Conservation (phyloP, 371 early-diverging fungal genomes). For the Mortierella sp. region DNA sequence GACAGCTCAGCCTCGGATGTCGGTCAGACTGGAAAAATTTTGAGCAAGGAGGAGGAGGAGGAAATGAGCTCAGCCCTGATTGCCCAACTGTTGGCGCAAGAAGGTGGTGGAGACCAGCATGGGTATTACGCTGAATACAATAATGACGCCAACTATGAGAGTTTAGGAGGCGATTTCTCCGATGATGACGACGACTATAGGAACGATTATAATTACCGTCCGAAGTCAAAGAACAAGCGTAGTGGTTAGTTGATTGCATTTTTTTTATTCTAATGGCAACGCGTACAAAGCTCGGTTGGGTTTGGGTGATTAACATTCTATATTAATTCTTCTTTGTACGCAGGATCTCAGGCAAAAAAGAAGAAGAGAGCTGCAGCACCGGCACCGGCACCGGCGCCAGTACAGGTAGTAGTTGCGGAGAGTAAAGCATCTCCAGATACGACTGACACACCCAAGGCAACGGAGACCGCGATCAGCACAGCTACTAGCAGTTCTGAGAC, state of each 20-base stretch:
- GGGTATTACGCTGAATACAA: conserved; percentile 75
- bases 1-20: conserved; percentile 12
- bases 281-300: too few species aligned
- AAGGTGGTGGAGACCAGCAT: conserved; percentile 59
- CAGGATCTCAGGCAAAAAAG: neutral
- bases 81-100: conserved; percentile 81
- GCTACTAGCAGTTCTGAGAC: conserved; percentile 7
- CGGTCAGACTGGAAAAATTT: conserved; percentile 13
- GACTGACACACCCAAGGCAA: neutral
- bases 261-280: neutral
- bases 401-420: neutral
- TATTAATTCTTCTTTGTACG: too few species aligned
- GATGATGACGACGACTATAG: conserved; percentile 64
- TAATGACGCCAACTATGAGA: conserved; percentile 58
- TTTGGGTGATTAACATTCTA: too few species aligned
- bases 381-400: conserved; percentile 7
- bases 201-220: conserved; percentile 39
- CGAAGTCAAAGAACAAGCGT: conserved; percentile 44
- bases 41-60: conserved; percentile 79
- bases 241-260: conserved; percentile 16
- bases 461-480: conserved; percentile 17
- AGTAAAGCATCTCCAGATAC: neutral
- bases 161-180: conserved; percentile 60
- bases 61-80: conserved; percentile 84
- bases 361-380: neutral